Evolutionary conservation across 345 rosid genomes (phyloP).

Genomic region (Brassica juncea): DNA sequence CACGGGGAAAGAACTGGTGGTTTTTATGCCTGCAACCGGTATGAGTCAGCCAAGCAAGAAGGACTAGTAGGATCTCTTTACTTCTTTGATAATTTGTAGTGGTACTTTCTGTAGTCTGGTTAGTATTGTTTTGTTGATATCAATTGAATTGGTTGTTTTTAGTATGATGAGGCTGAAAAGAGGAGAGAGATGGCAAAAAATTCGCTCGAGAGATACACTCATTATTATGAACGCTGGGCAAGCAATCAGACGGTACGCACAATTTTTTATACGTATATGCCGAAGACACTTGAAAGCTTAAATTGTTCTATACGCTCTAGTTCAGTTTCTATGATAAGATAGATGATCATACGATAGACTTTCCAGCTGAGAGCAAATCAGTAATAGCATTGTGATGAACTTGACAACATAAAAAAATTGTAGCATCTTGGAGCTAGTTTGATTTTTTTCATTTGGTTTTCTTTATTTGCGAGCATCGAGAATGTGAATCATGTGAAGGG

Average conservation of each 20-base stretch:
- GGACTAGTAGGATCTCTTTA: conserved; percentile 64
- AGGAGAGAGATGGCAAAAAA: conserved; percentile 42
- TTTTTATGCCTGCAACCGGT: conserved; percentile 47
- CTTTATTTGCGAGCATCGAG: neutral
- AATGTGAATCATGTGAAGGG: conserved; percentile 8
- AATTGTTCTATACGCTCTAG: neutral
- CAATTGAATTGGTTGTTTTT: neutral
- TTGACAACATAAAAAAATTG: too few species aligned
- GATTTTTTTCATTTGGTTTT: neutral
- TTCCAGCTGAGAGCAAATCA: too few species aligned
- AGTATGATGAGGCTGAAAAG: conserved; percentile 42
- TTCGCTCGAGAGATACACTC: conserved; percentile 43
- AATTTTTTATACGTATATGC: neutral
- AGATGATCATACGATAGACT: too few species aligned
- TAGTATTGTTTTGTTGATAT: neutral
- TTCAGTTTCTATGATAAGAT: too few species aligned
- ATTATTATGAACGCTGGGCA: conserved; percentile 45
- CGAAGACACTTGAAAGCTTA: neutral
- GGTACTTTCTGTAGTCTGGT: neutral
- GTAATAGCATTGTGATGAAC: neutral
- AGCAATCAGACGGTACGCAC: conserved; percentile 40
- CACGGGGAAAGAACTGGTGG: conserved; percentile 46
- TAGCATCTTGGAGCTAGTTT: too few species aligned
- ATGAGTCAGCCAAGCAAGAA: conserved; percentile 85
- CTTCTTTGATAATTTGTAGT: conserved; percentile 27